Conservation (phyloP, 73 alveolate species). For the Paramecium bursaria region DNA sequence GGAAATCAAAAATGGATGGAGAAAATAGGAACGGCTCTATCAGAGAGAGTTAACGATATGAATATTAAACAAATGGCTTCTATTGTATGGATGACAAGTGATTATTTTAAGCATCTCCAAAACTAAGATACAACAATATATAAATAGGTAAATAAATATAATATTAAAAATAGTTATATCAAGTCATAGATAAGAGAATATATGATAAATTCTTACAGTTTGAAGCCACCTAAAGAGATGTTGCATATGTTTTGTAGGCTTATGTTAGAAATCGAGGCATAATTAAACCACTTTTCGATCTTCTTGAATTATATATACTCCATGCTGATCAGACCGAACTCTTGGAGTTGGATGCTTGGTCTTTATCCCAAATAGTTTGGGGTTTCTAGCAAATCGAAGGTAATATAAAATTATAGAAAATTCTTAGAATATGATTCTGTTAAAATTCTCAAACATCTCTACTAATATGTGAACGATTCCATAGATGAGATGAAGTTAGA, state of each 20-base stretch:
- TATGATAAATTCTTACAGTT: background rate
- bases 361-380: conserved; percentile 25
- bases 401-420: background rate
- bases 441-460: background rate
- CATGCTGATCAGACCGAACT: conserved; percentile 21
- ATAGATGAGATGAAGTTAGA: conserved; percentile 39
- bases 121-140: conserved; percentile 7
- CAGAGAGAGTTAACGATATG: conserved; percentile 6
- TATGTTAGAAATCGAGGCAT: conserved; percentile 28
- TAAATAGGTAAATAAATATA: background rate
- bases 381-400: conserved; percentile 33
- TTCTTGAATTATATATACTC: conserved; percentile 39
- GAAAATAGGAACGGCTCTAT: conserved; percentile 43
- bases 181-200: conserved; percentile 16
- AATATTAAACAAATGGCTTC: conserved; percentile 7
- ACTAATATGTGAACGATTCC: background rate
- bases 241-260: conserved; percentile 48
- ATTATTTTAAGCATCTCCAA: conserved; percentile 12
- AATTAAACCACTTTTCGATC: background rate
- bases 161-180: background rate
- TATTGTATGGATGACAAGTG: conserved; percentile 52
- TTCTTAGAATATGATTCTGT: conserved; percentile 5
- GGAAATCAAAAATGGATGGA: conserved; percentile 48
- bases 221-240: conserved; percentile 26
- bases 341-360: conserved; percentile 55